phyloP scores from a whole-genome alignment of 306 rosid species.

The Lupinus albus region DNA sequence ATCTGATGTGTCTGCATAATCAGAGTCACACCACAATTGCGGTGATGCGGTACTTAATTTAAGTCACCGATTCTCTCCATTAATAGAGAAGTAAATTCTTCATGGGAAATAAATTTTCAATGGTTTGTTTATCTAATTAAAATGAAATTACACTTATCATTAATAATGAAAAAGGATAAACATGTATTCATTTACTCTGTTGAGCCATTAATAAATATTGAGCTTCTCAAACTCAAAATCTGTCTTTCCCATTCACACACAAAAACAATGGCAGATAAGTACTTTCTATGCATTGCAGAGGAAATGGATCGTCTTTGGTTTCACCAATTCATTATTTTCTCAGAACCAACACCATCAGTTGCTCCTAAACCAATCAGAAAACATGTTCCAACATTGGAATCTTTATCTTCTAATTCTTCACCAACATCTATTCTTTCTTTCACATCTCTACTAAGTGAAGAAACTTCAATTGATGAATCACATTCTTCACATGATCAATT shows the following conservation, averaged over 20 bases:
- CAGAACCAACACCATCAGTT: slow-evolving; percentile 48
- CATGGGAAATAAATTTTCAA: too few relatives aligned
- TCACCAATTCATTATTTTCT: slow-evolving; percentile 64
- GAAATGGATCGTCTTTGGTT: slow-evolving; percentile 86
- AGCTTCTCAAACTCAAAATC: slow-evolving; percentile 28
- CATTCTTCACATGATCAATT: slow-evolving; percentile 33
- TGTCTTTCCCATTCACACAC: slow-evolving; percentile 28
- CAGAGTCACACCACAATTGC: too few relatives aligned
- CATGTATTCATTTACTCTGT: too few relatives aligned
- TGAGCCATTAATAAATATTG: slow-evolving; percentile 18
- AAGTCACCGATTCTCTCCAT: too few relatives aligned
- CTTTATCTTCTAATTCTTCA: slow-evolving; percentile 33
- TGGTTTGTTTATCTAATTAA: too few relatives aligned
- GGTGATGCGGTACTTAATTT: too few relatives aligned
- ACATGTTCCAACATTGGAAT: slow-evolving; percentile 34
- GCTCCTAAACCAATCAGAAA: slow-evolving; percentile 35
- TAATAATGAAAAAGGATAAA: too few relatives aligned
- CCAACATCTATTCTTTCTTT: slow-evolving; percentile 49
- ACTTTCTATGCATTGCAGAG: slow-evolving; percentile 44
- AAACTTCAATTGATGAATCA: slow-evolving; percentile 49
- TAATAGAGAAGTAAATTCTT: too few relatives aligned
- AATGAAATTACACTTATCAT: too few relatives aligned
- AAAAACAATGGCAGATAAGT: slow-evolving; percentile 54
- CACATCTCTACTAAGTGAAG: slow-evolving; percentile 43
- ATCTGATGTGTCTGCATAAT: too few relatives aligned